Base-by-base conservation (phyloP, 306 rosid genomes). In the Pueraria montana region DNA sequence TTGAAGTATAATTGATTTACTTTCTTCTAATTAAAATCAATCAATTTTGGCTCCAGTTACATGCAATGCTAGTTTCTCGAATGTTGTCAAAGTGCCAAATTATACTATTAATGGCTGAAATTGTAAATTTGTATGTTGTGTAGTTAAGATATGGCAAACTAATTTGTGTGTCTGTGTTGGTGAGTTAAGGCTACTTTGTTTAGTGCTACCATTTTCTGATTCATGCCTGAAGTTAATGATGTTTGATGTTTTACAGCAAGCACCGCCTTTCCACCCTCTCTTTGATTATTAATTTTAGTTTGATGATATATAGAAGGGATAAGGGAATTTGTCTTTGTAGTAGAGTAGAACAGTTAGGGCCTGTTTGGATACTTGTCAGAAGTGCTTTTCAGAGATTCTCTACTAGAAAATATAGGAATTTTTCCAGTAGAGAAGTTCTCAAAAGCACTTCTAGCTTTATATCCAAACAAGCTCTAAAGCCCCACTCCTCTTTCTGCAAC, bases 191-290 rank as follows among this genome's bases (percentile, higher is more conserved):
- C 34, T 30, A 30, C 34, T 30, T 30, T 30, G 34, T 2, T 2
- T 2, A 30, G 34, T 30, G 34, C 34, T 30, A 4, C 34, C 34
- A 30, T 30, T 82, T 72, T 52, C 76, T 67, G 61, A 16, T 48
- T 78, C 74, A 67, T 64, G 26, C 26, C 24, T 23, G 32, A 50
- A 40, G 84, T n/a, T 42, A 71, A 30, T 48, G 6, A 66, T 46
- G 62, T 23, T 2, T 55, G 63, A 12, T 74, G 61, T 34, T 58
- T 80, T 16, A 67, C 30, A 32, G 45, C 10, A 58, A 75, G 52
- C n/a, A 11, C 27, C 14, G 18, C 14, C 43, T 4, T 53, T 52
- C 9, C 21, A 21, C 21, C 2, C 6, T 65, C 20, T 5, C 23
- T 26, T 53, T 62, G 40, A 49, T 43, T 6, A 78, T 21, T 38